Evolutionary conservation across 805 yeast species (phyloP).

Genomic region (Wickerhamomyces kurtzmanii): DNA sequence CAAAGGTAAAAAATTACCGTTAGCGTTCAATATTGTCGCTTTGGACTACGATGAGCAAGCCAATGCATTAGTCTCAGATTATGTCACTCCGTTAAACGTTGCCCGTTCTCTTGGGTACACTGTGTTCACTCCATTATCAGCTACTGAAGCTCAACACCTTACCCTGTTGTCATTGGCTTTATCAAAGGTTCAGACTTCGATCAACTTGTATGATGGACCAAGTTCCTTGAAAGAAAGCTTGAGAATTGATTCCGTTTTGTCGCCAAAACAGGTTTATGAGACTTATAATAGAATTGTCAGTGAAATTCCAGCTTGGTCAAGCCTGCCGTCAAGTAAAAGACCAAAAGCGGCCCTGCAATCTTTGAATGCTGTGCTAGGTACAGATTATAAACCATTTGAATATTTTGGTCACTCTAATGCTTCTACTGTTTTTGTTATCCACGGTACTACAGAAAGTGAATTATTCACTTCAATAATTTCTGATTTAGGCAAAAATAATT

Average conservation of each 20-base stretch:
- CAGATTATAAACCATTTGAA: conserved; percentile 52
- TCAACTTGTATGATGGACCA: conserved; percentile 78
- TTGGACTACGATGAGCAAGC: conserved; percentile 52
- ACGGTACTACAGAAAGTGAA: conserved; percentile 62
- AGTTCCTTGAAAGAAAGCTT: conserved; percentile 37
- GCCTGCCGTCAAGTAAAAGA: conserved; percentile 23
- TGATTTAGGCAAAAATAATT: conserved; percentile 20
- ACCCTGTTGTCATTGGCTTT: conserved; percentile 55
- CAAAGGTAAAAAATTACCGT: conserved; percentile 31
- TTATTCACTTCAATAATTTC: conserved; percentile 37
- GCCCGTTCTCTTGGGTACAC: conserved; percentile 59
- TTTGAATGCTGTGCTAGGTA: conserved; percentile 45
- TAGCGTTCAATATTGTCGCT: conserved; percentile 69
- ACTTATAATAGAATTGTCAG: conserved; percentile 28
- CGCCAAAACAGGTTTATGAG: conserved; percentile 30
- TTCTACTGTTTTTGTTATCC: conserved; percentile 69
- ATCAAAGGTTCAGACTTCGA: conserved; percentile 43
- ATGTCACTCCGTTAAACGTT: conserved; percentile 45
- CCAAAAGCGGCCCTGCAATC: conserved; percentile 35
- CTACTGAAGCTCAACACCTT: conserved; percentile 57
- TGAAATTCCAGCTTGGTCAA: conserved; percentile 14
- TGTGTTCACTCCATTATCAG: conserved; percentile 57
- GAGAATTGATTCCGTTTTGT: conserved; percentile 31
- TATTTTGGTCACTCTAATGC: conserved; percentile 57
- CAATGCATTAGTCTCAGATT: conserved; percentile 52